phyloP scores from a whole-genome alignment of 2,329 filamentous ascomycete genomes.

The Myriosclerotinia duriaeana region DNA sequence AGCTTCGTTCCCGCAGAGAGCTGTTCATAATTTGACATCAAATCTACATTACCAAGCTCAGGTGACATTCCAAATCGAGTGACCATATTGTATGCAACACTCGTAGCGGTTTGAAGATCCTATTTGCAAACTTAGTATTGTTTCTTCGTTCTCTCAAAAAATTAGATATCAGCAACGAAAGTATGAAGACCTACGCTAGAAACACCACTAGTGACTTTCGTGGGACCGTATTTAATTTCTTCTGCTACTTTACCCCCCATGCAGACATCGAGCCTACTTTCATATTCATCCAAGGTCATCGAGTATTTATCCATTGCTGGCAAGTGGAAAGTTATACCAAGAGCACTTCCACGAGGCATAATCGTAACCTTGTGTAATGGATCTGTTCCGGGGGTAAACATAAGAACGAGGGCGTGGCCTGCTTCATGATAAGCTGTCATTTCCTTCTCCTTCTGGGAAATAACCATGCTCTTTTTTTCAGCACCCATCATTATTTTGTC shows the following conservation, averaged over 20 bases:
- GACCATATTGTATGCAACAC: slow-evolving; percentile 82
- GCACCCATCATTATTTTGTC: slow-evolving; percentile 98
- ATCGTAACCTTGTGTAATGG: slow-evolving; percentile 97
- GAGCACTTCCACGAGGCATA: slow-evolving; percentile 79
- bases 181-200: slow-evolving; percentile 59
- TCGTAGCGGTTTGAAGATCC: slow-evolving; percentile 83
- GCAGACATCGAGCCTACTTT: slow-evolving; percentile 74
- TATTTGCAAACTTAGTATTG: slow-evolving; percentile 44
- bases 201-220: slow-evolving; percentile 87
- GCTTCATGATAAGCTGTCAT: slow-evolving; percentile 97
- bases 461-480: slow-evolving; percentile 84
- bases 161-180: neutral
- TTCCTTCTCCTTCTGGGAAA: slow-evolving; percentile 89
- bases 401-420: slow-evolving; percentile 85
- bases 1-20: slow-evolving; percentile 85
- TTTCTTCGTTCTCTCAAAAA: slow-evolving; percentile 1
- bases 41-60: slow-evolving; percentile 84
- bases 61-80: slow-evolving; percentile 87
- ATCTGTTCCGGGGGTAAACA: slow-evolving; percentile 71
- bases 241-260: slow-evolving; percentile 89
- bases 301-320: slow-evolving; percentile 93
- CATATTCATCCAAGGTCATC: slow-evolving; percentile 78
- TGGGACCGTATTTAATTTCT: slow-evolving; percentile 87
- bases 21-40: slow-evolving; percentile 73
- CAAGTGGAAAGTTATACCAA: slow-evolving; percentile 84